Evolutionary conservation across 257 asterid species (phyloP), one percentile per base, ranked within the genome.

Genomic region (Nicotiana tabacum): DNA sequence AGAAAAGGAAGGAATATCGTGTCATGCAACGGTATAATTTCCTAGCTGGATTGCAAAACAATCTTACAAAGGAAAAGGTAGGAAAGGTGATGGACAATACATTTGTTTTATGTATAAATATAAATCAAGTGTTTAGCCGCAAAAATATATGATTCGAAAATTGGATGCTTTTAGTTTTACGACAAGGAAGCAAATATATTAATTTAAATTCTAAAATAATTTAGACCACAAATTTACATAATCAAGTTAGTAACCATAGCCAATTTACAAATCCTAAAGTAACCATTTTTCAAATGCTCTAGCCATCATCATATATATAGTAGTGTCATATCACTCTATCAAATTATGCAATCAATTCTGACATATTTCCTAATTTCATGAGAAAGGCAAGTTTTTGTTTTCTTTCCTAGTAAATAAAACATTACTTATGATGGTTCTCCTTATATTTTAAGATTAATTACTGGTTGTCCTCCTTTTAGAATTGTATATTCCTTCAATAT

Each of bases 401-500:
- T 1, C 27, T 51, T 76, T 51, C 9, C 29, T 3, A 27, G 51
- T 15, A 27, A 76, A 48, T 13, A 21, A 72, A 51, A 8, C 16
- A 48, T 51, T 51, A 4, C 16, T 13, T 76, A 51, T 27, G 64
- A 51, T 27, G 5, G 24, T 48, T 74, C 62, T 24, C 24, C 29
- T 51, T 6, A 48, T 48, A 7, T 72, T 72, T 13, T 6, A 70
- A 74, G n/a, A 74, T 48, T 70, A 74, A 13, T 74, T 74, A 3
- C 11, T 48, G 0, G 0, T 27, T 51, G 1, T 48, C 33, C 64
- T 48, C 29, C 70, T 39, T 58, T 35, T 62, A 39, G 17, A 51
- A 13, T 55, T 83, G 60, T 81, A 84, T 82, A 86, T 86, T 81
- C 77, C 83, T 53, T 27, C 46, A 43, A 35, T 69, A 84, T 81